phyloP scores from a whole-genome alignment of 2,329 filamentous ascomycete genomes.

The Tolypocladium sp. region DNA sequence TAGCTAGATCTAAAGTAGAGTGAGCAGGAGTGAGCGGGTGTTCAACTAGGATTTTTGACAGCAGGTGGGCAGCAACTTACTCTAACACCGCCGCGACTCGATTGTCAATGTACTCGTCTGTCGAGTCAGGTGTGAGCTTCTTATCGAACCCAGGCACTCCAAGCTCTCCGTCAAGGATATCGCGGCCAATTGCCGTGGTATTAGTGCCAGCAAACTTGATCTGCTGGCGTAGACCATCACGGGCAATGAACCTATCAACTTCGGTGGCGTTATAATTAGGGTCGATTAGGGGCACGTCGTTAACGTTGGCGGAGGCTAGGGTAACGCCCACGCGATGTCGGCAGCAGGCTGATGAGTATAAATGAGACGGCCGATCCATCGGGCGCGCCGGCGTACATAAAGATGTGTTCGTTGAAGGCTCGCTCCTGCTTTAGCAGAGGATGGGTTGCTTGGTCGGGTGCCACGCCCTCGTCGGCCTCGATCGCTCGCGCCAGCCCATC shows the following conservation, averaged over 20 bases:
- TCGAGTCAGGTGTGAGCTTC: slow-evolving; percentile 9
- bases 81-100: slow-evolving; percentile 7
- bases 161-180: slow-evolving; percentile 13
- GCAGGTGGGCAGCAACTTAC: not conserved
- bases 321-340: slow-evolving; percentile 17
- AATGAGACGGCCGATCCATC: slow-evolving; percentile 13
- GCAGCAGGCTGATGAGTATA: slow-evolving; percentile 12
- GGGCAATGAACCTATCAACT: slow-evolving; percentile 18
- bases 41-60: not conserved
- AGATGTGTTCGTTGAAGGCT: slow-evolving; percentile 9
- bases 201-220: slow-evolving; percentile 10
- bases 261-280: slow-evolving; percentile 20
- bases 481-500: slow-evolving; percentile 12
- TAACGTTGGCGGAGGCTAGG: slow-evolving; percentile 9
- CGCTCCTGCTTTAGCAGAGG: slow-evolving; percentile 16
- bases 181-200: slow-evolving; percentile 8
- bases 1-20: slow-evolving; percentile 10
- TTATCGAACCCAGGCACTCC: slow-evolving; percentile 9
- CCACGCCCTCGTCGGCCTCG: not conserved
- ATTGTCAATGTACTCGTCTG: slow-evolving; percentile 18
- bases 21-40: not conserved
- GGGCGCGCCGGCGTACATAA: slow-evolving; percentile 10
- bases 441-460: slow-evolving; percentile 19
- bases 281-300: slow-evolving; percentile 14
- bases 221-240: slow-evolving; percentile 10